Conservation (phyloP, 345 rosid species). For the Geranium rotundifolium region DNA sequence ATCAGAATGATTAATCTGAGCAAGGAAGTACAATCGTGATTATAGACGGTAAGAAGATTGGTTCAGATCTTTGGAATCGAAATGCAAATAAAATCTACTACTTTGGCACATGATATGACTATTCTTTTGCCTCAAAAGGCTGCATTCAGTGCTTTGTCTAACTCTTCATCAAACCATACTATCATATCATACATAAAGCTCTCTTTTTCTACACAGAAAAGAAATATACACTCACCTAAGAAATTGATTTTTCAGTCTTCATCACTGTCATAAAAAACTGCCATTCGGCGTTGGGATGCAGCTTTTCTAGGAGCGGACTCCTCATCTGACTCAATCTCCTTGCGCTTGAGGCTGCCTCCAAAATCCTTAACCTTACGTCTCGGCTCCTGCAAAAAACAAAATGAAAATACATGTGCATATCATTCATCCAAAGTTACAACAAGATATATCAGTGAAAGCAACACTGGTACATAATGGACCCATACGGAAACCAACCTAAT, state of each 20-base stretch:
- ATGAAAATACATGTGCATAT: background rate
- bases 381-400: slow-evolving; percentile 33
- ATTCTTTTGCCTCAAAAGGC: too few species aligned
- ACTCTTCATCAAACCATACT: too few species aligned
- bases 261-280: slow-evolving; percentile 83
- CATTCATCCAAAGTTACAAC: background rate
- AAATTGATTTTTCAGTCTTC: slow-evolving; percentile 34
- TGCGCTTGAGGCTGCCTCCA: slow-evolving; percentile 54
- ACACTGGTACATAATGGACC: background rate
- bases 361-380: slow-evolving; percentile 38
- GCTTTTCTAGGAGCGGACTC: slow-evolving; percentile 76
- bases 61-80: too few species aligned
- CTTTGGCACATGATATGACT: too few species aligned
- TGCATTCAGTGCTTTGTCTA: too few species aligned
- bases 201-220: too few species aligned
- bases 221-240: background rate
- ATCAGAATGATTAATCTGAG: too few species aligned
- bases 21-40: too few species aligned
- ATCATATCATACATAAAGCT: too few species aligned
- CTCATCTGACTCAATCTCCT: slow-evolving; percentile 81
- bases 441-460: background rate
- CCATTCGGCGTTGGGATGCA: slow-evolving; percentile 64
- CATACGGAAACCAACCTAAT: background rate
- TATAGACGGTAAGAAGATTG: too few species aligned
- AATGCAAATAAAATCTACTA: too few species aligned